phyloP scores from a whole-genome alignment of 2,329 filamentous ascomycete species.

The Pseudocercospora eumusae region DNA sequence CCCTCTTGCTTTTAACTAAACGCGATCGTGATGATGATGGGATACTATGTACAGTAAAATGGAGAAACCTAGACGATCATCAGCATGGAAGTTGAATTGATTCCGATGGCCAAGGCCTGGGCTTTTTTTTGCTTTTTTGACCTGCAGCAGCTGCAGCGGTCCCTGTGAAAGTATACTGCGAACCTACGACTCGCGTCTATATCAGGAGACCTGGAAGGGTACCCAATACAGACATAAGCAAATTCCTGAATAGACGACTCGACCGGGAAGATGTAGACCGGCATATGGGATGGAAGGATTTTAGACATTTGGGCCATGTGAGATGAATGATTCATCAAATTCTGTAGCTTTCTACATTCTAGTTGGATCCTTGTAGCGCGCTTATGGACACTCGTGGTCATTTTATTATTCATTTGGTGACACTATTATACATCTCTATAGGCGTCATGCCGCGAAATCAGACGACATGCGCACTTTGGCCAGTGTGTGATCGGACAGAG shows the following conservation, averaged over 20 bases:
- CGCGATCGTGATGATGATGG: neutral
- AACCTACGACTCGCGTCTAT: neutral
- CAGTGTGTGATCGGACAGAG: no score
- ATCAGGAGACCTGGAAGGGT: neutral
- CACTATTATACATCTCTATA: no score
- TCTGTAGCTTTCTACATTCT: neutral
- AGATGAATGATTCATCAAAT: neutral
- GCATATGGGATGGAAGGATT: neutral
- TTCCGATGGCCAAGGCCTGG: no score
- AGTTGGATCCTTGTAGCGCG: no score
- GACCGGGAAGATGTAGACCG: neutral
- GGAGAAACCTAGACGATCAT: slow-evolving; percentile 9
- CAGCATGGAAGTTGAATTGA: neutral
- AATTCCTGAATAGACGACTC: slow-evolving; percentile 2
- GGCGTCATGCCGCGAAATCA: no score
- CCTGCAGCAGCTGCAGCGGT: neutral
- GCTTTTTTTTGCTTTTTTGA: no score
- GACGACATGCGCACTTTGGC: no score
- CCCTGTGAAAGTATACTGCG: neutral
- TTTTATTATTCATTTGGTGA: no score
- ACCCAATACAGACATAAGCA: neutral
- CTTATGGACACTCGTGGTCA: no score
- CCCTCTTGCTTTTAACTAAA: no score
- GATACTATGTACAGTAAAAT: no score
- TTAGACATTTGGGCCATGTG: neutral